Evolutionary conservation across 2,329 filamentous ascomycete species (phyloP), one percentile per base, ranked within the genome.

Genomic region (Mycosphaerella sp.): DNA sequence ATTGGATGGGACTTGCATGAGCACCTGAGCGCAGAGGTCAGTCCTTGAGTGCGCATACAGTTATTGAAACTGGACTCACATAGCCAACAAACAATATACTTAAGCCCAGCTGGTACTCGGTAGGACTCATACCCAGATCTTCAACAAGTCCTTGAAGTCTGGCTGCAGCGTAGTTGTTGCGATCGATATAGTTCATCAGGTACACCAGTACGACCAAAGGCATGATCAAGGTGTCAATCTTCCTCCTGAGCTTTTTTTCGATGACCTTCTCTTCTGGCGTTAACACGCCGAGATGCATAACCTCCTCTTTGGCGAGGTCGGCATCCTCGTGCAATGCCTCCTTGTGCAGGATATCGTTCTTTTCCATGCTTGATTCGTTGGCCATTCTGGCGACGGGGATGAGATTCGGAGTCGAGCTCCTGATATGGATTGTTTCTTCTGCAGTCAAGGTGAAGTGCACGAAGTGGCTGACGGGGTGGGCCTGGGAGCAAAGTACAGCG

Each of bases 161-260:
- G 1, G 84, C 84, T 1, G 82, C 77, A 2, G 82, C 82, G 56
- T 86, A 85, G 66, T 86, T 78, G 64, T 77, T 78, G 32, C 70
- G 62, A 50, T 67, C 64, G 28, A 67, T 62, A 48, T 66, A 66
- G 52, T 66, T 66, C 59, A 64, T 63, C 17, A 65, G 41, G 43
- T 64, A 64, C 66, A 89, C 86, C 59, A 87, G 64, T 41, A 89
- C 80, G 49, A 89, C 74, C 71, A 84, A 81, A 0, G 85, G 84
- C 60, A 88, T 75, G 68, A 89, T 60, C 41, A 85, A 75, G 14
- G 75, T 61, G 65, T 90, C 86, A 51, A 90, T 83, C 70, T 88
- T 89, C 60, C 79, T 78, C 66, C 81, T 77, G 60, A 90, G 70
- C 32, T 72, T 75, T 52, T 69, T 73, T 64, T 88, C 84, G 17